Conservation (phyloP, 495 filamentous ascomycete genomes). For the Cladorrhinum samala region DNA sequence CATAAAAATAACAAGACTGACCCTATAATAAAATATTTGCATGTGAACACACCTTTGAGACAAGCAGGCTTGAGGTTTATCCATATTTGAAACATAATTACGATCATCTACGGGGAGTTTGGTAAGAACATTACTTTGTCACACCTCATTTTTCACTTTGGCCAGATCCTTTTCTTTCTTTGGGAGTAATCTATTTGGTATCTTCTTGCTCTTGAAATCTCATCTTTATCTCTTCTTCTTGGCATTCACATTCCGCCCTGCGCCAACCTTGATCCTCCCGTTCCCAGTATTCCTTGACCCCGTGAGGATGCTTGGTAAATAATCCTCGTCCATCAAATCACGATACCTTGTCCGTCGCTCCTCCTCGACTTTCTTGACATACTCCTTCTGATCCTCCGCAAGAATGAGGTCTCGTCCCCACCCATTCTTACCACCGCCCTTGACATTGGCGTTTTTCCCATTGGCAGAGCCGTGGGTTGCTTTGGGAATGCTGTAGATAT, state of each 20-base stretch:
- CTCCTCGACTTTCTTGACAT: constrained; percentile 54
- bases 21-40: too few relatives aligned
- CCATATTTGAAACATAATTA: too few relatives aligned
- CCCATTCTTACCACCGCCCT: constrained; percentile 76
- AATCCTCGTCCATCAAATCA: constrained; percentile 93
- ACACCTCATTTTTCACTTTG: neutral
- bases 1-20: too few relatives aligned
- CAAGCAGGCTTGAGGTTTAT: too few relatives aligned
- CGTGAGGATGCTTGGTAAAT: constrained; percentile 77
- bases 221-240: constrained; percentile 50
- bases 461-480: constrained; percentile 72
- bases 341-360: constrained; percentile 61
- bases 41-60: too few relatives aligned
- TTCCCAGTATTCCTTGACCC: constrained; percentile 61
- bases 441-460: constrained; percentile 57
- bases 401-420: constrained; percentile 80
- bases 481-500: constrained; percentile 86
- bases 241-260: constrained; percentile 81
- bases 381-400: constrained; percentile 96
- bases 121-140: neutral
- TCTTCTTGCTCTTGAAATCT: neutral
- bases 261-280: constrained; percentile 71
- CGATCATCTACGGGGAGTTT: too few relatives aligned
- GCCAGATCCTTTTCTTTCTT: neutral
- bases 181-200: neutral